Base-by-base conservation (phyloP, 805 yeast species). In the Metschnikowia kunwiensis region DNA sequence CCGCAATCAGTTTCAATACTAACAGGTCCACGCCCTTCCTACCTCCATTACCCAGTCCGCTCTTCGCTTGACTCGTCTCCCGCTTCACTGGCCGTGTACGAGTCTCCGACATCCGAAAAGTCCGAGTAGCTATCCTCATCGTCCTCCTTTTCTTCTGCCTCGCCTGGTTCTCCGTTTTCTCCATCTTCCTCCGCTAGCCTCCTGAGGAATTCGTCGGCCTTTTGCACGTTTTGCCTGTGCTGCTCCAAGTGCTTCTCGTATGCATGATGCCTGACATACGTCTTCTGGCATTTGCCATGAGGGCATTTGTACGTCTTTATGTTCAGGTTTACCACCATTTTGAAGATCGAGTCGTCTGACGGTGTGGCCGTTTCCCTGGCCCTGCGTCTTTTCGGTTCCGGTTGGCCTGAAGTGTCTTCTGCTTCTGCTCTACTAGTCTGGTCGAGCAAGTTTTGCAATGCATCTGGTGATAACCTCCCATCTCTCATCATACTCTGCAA, bases 181-280 rank as follows among this genome's bases (percentile, higher is more conserved):
- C n/a, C n/a, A n/a, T 39, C 42, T 21, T 32, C 38, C 24, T 7
- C 26, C 20, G 30, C 30, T 5, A 34, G 14, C 21, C 25, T 27
- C 12, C 15, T 18, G 22, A 42, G 28, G 12, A 26, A 30, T 12
- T 48, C 40, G 29, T 61, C 64, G 3, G 65, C 54, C 40, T 55
- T 60, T 27, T 46, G 37, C 34, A 59, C 33, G 16, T 62, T 60
- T 13, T 56, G 58, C 9, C 17, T 42, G 50, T 32, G 55, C 47
- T 27, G 36, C 42, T 25, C 43, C 42, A 21, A 49, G 46, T 41
- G 47, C 41, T 38, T 46, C 15, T 35, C 36, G 31, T 34, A 43
- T 5, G 48, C 42, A 27, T 42, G 42, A 10, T 24, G 25, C 30
- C 51, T 15, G 22, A 40, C 37, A 11, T 32, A 47, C 21, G 23